phyloP scores from a whole-genome alignment of 2,329 filamentous ascomycete species.

The Drechslera avenae region DNA sequence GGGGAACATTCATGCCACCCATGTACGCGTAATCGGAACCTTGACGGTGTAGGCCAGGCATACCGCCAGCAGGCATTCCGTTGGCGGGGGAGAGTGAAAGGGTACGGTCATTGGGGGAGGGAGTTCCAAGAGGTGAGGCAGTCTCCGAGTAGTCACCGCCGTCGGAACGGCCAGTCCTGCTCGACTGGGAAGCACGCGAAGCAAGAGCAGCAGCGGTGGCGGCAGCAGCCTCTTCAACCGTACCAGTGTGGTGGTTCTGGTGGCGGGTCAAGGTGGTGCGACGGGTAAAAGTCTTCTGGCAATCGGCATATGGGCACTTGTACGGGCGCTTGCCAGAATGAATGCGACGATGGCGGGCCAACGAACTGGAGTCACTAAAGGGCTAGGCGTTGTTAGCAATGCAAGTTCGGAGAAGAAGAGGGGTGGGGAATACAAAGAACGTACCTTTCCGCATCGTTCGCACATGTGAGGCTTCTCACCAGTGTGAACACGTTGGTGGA shows the following conservation, averaged over 20 bases:
- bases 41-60: constrained; percentile 71
- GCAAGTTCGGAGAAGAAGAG: neutral
- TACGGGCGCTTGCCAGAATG: constrained; percentile 96
- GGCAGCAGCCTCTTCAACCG: constrained; percentile 88
- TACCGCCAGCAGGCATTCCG: constrained; percentile 68
- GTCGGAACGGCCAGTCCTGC: constrained; percentile 67
- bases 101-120: constrained; percentile 79
- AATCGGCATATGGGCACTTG: constrained; percentile 96
- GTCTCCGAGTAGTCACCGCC: constrained; percentile 73
- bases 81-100: constrained; percentile 80
- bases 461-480: constrained; percentile 99
- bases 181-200: constrained; percentile 52
- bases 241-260: constrained; percentile 94
- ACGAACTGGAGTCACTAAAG: constrained; percentile 93
- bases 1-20: constrained; percentile 77
- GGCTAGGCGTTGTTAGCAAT: constrained; percentile 62
- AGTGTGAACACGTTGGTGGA: constrained; percentile 93
- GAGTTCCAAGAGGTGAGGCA: constrained; percentile 76
- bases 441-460: constrained; percentile 92
- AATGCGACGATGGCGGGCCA: constrained; percentile 90
- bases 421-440: constrained; percentile 26
- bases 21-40: constrained; percentile 76
- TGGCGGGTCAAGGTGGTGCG: constrained; percentile 94
- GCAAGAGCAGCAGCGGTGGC: constrained; percentile 87
- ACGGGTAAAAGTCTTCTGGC: constrained; percentile 97